Evolutionary conservation across 768 basidiomycete species (phyloP).

Genomic region (Auriculariales sp.): DNA sequence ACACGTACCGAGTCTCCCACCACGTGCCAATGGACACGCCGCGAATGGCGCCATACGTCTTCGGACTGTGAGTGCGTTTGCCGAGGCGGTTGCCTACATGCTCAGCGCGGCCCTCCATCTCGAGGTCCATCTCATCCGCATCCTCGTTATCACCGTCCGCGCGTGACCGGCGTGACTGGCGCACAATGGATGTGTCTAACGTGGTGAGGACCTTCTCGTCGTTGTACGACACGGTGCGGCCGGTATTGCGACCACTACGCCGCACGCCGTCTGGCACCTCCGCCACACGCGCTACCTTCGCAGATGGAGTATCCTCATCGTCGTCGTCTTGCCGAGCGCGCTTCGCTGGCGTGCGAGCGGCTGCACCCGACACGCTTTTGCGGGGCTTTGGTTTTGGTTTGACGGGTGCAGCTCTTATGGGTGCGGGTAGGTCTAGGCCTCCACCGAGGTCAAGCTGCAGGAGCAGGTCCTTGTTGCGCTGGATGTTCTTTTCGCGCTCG

Average conservation of each 20-base stretch:
- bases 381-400: background rate
- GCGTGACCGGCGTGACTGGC: conserved; percentile 1
- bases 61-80: conserved; percentile 23
- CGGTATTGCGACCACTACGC: conserved; percentile 54
- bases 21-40: conserved; percentile 66
- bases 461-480: conserved; percentile 2
- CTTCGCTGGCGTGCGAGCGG: background rate
- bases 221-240: conserved; percentile 34
- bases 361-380: background rate
- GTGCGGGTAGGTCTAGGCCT: background rate
- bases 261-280: conserved; percentile 19
- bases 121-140: conserved; percentile 12
- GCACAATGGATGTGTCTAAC: background rate
- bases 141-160: conserved; percentile 13
- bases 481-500: conserved; percentile 1
- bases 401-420: background rate
- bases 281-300: conserved; percentile 1
- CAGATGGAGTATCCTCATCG: background rate
- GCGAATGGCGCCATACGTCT: conserved; percentile 69
- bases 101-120: conserved; percentile 13
- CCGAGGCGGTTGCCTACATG: conserved; percentile 12
- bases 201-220: conserved; percentile 20
- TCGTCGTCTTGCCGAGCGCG: conserved; percentile 1
- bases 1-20: conserved; percentile 55
- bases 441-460: conserved; percentile 1